These are phyloP conservation scores for Phytophthora fragariae DNA, from an alignment of 352 stramenopile species.

Conservation along the genomic window DNA sequence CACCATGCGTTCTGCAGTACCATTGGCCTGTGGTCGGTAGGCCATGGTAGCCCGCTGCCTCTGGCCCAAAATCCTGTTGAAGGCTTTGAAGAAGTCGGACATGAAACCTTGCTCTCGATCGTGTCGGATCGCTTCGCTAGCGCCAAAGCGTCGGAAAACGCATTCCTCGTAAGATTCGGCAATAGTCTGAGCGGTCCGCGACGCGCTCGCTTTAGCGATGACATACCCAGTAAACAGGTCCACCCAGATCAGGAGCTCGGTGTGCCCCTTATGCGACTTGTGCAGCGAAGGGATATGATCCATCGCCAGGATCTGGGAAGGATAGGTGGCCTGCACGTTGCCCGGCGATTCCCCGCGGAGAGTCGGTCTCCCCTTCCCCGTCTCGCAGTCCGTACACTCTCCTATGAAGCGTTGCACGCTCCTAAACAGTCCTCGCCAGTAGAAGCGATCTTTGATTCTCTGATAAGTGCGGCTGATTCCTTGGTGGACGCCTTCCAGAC, in stretches of 20 bases:
- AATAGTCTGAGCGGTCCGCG: neutral
- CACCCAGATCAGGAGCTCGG: neutral
- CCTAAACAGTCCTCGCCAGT: too few relatives aligned
- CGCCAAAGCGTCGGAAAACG: neutral
- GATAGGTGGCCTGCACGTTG: neutral
- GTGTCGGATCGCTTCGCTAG: neutral
- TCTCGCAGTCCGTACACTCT: conserved; percentile 6
- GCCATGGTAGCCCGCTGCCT: neutral
- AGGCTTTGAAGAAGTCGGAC: neutral
- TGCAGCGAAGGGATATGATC: conserved; percentile 20
- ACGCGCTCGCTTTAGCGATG: neutral
- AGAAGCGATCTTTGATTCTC: too few relatives aligned
- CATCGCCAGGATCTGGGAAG: conserved; percentile 15
- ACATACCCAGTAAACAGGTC: neutral
- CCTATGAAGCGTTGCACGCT: too few relatives aligned
- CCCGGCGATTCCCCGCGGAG: conserved; percentile 8
- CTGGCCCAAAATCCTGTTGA: neutral
- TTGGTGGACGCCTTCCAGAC: conserved; percentile 4
- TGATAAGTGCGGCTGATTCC: too few relatives aligned
- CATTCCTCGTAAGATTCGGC: neutral
- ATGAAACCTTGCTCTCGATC: neutral
- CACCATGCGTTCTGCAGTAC: neutral
- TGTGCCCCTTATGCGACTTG: conserved; percentile 1
- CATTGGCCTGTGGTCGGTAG: neutral
- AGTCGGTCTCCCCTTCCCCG: neutral